Conservation (phyloP, 345 rosid species). For the Bruguiera sexangula region DNA sequence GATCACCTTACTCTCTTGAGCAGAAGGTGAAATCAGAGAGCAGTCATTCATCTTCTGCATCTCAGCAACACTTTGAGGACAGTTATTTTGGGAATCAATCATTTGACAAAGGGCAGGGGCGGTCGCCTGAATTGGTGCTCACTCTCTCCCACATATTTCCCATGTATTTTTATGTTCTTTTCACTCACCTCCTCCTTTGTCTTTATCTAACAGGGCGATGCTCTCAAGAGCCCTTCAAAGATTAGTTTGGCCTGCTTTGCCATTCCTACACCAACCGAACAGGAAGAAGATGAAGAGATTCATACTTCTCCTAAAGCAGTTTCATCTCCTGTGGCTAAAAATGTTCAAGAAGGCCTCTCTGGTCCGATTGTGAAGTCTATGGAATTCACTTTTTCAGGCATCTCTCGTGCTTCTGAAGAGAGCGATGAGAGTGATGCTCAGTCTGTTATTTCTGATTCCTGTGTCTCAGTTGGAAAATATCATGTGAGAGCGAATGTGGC, state of each 20-base stretch:
- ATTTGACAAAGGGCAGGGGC: conserved; percentile 36
- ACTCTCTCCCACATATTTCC: neutral
- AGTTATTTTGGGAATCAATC: conserved; percentile 42
- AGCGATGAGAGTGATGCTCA: conserved; percentile 50
- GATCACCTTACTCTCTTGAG: conserved; percentile 29
- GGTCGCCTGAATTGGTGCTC: conserved; percentile 27
- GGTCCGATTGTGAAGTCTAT: conserved; percentile 18
- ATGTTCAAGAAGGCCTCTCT: conserved; percentile 15
- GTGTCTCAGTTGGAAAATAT: conserved; percentile 68
- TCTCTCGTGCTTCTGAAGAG: conserved; percentile 31
- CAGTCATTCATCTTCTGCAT: conserved; percentile 37
- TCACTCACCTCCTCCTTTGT: neutral
- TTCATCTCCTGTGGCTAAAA: conserved; percentile 11
- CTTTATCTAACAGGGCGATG: conserved; percentile 24
- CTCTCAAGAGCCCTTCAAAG: conserved; percentile 21
- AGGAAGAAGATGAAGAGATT: conserved; percentile 25
- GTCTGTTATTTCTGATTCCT: conserved; percentile 62
- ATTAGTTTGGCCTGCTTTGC: conserved; percentile 23
- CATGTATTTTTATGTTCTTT: neutral
- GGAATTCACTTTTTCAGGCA: conserved; percentile 46
- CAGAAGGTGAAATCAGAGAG: conserved; percentile 36
- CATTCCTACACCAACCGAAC: conserved; percentile 19
- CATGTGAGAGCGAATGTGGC: conserved; percentile 57
- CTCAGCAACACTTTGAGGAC: conserved; percentile 38
- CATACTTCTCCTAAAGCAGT: conserved; percentile 14